A percentile compares a stretch with the other conserved stretches of the same genome.
Conservation (phyloP, 2,329 filamentous ascomycete genomes). For the Trichoderma sp. region DNA sequence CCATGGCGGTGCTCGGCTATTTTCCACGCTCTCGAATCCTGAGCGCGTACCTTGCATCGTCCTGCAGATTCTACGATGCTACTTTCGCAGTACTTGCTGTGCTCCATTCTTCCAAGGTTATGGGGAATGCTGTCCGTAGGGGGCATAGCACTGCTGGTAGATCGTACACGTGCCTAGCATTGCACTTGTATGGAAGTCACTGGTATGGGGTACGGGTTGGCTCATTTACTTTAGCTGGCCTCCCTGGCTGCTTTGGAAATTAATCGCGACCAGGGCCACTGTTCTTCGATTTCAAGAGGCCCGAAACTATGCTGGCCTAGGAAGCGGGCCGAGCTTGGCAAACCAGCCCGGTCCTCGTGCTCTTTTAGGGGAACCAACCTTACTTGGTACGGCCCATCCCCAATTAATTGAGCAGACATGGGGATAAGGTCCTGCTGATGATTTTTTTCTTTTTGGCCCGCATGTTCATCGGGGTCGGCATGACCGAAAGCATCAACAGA, state of each 20-base stretch:
- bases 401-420: slow-evolving; percentile 2
- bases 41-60: slow-evolving; percentile 7
- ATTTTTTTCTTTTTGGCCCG: neutral
- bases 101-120: neutral
- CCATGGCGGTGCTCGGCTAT: slow-evolving; percentile 1
- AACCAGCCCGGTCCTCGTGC: slow-evolving; percentile 5
- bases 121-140: neutral
- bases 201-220: slow-evolving; percentile 14
- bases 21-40: neutral
- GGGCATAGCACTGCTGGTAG: neutral
- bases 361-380: slow-evolving; percentile 17
- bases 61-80: neutral
- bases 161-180: slow-evolving; percentile 3
- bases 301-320: slow-evolving; percentile 20
- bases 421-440: neutral
- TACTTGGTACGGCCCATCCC: neutral
- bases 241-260: slow-evolving; percentile 17
- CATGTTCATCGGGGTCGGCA: slow-evolving; percentile 18
- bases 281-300: slow-evolving; percentile 9
- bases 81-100: neutral
- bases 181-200: neutral
- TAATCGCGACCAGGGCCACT: slow-evolving; percentile 14
- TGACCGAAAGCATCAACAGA: slow-evolving; percentile 7
- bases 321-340: slow-evolving; percentile 21
- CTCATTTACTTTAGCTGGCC: slow-evolving; percentile 17